Evolutionary conservation across 192 early-diverging fungal genomes (phyloP).

Genomic region (Linnemannia elongata): DNA sequence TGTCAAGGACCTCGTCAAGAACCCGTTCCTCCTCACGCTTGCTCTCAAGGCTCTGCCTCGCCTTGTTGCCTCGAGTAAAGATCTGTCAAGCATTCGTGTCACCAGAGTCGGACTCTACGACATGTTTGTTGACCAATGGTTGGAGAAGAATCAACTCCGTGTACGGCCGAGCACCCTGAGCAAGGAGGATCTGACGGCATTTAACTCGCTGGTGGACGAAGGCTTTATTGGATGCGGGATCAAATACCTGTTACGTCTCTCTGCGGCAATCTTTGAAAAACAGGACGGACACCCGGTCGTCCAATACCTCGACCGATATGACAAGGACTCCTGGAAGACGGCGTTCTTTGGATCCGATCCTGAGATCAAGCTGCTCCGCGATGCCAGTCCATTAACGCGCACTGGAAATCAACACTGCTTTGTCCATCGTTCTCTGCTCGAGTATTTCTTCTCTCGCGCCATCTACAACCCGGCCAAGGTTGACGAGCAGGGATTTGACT

Average conservation of each 20-base stretch:
- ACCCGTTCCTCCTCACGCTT: too few relatives aligned
- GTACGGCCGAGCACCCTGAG: too few relatives aligned
- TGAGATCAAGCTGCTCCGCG: neutral
- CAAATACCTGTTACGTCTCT: neutral
- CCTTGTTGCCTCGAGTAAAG: too few relatives aligned
- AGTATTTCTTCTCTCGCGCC: neutral
- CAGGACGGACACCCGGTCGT: neutral
- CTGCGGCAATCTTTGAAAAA: neutral
- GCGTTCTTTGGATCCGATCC: neutral
- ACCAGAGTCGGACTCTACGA: too few relatives aligned
- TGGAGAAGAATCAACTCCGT: too few relatives aligned
- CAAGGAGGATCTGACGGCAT: too few relatives aligned
- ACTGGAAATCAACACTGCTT: neutral
- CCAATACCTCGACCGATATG: neutral
- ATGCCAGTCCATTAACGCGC: neutral
- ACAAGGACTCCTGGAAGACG: neutral
- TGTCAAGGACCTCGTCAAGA: too few relatives aligned
- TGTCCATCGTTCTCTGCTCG: neutral
- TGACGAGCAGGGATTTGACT: neutral
- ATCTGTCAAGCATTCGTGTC: too few relatives aligned
- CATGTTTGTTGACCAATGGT: too few relatives aligned
- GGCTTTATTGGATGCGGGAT: neutral
- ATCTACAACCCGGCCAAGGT: neutral
- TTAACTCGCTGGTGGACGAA: too few relatives aligned
- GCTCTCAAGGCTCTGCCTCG: too few relatives aligned